Evolutionary conservation across 129 eudicot genomes (phyloP).

Genomic region (Flaveria brownii): DNA sequence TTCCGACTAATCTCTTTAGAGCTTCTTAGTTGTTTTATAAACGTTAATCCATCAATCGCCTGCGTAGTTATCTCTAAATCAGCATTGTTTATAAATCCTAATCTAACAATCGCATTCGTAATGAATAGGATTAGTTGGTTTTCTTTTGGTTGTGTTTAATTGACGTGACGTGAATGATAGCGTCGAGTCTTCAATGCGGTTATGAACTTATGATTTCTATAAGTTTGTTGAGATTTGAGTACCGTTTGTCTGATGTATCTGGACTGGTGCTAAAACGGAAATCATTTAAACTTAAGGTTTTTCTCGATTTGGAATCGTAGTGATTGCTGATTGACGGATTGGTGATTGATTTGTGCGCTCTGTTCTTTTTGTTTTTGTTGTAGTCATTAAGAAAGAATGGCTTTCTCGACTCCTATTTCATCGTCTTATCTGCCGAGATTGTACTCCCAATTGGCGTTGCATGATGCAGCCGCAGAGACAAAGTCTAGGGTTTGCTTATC

Average conservation of each 20-base stretch:
- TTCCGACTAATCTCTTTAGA: neutral
- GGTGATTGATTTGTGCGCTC: constrained; percentile 15
- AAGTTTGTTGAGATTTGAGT: neutral
- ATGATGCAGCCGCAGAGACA: constrained; percentile 13
- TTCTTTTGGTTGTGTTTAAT: neutral
- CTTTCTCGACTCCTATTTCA: constrained; percentile 38
- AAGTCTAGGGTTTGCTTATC: constrained; percentile 34
- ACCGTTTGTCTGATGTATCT: neutral
- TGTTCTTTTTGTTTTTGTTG: neutral
- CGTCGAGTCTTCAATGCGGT: neutral
- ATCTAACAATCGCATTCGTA: neutral
- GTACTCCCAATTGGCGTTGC: constrained; percentile 27
- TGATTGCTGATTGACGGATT: constrained; percentile 6
- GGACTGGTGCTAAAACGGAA: constrained; percentile 10
- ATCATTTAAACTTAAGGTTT: neutral
- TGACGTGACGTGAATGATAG: neutral
- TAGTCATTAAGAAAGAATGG: constrained; percentile 32
- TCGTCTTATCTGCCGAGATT: constrained; percentile 34
- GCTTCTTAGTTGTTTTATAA: neutral
- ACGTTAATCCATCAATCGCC: neutral
- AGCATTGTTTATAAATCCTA: neutral
- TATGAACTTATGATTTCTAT: neutral
- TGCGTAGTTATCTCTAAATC: neutral
- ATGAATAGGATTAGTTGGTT: neutral
- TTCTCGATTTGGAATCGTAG: neutral